A percentile compares a stretch with the other conserved stretches of the same genome.
phyloP scores from a whole-genome alignment of 352 stramenopile genomes.

The Pythium dissimile region DNA sequence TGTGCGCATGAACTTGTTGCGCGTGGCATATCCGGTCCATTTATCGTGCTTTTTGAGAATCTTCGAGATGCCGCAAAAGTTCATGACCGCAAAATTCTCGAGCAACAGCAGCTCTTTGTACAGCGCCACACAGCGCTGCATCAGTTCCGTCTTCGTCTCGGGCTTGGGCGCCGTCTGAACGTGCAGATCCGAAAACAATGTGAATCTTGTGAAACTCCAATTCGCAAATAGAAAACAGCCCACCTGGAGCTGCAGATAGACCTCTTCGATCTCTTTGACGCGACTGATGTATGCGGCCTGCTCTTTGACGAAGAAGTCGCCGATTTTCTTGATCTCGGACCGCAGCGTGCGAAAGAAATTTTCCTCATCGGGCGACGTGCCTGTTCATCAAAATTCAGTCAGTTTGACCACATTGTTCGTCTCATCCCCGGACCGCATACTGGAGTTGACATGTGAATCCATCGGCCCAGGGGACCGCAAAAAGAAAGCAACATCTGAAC shows the following conservation, averaged over 20 bases:
- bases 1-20: slow-evolving; percentile 88
- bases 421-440: too few species aligned
- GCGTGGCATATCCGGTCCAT: slow-evolving; percentile 89
- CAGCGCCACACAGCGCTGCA: slow-evolving; percentile 77
- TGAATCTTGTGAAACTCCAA: not conserved
- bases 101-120: slow-evolving; percentile 87
- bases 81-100: slow-evolving; percentile 89
- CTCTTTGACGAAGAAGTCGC: slow-evolving; percentile 83
- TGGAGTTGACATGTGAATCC: too few species aligned
- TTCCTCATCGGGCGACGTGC: slow-evolving; percentile 79
- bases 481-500: too few species aligned
- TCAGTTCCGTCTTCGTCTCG: slow-evolving; percentile 69
- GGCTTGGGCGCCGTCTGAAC: slow-evolving; percentile 35
- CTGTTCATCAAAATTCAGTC: slow-evolving; percentile 24
- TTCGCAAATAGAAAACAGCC: too few species aligned
- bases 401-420: not conserved
- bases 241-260: slow-evolving; percentile 67
- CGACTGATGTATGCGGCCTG: slow-evolving; percentile 68
- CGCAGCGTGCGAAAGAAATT: slow-evolving; percentile 87
- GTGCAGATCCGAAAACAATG: not conserved
- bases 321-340: slow-evolving; percentile 83
- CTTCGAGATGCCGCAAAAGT: slow-evolving; percentile 89
- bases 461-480: too few species aligned
- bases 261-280: slow-evolving; percentile 60
- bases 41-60: slow-evolving; percentile 91